A percentile compares a stretch with the other conserved stretches of the same genome.
phyloP scores from a whole-genome alignment of 352 stramenopile genomes.

The Pythium periplocum region DNA sequence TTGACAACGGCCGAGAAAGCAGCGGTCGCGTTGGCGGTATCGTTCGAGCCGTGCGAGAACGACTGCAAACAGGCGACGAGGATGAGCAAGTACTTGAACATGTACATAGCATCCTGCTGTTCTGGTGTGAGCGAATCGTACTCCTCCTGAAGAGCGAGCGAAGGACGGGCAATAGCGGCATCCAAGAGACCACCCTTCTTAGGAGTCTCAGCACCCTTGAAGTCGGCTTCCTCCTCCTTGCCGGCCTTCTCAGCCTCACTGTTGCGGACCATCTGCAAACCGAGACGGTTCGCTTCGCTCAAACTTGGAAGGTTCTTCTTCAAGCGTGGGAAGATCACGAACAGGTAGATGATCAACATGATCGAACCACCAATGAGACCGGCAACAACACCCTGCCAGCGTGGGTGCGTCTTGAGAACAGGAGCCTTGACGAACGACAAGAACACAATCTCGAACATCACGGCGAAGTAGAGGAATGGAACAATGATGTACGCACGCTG shows the following conservation, averaged over 20 bases:
- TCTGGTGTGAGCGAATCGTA: slow-evolving; percentile 22
- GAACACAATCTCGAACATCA: slow-evolving; percentile 37
- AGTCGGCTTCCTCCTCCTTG: too few relatives aligned
- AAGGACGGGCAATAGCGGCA: slow-evolving; percentile 9
- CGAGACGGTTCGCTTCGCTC: slow-evolving; percentile 10
- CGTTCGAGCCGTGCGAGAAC: slow-evolving; percentile 37
- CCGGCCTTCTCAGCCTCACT: too few relatives aligned
- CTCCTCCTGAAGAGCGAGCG: slow-evolving; percentile 16
- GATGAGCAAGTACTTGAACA: slow-evolving; percentile 64
- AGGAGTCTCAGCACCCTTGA: too few relatives aligned
- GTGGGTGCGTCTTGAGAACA: slow-evolving; percentile 2
- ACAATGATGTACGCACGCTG: slow-evolving; percentile 30
- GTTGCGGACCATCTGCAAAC: neutral
- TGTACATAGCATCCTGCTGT: slow-evolving; percentile 36
- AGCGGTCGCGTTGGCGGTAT: slow-evolving; percentile 77
- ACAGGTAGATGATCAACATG: slow-evolving; percentile 6
- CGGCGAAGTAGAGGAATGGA: slow-evolving; percentile 41
- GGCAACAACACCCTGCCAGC: neutral
- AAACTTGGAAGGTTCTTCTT: slow-evolving; percentile 16
- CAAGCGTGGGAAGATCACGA: slow-evolving; percentile 26
- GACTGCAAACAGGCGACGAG: slow-evolving; percentile 45
- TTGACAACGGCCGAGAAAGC: slow-evolving; percentile 20
- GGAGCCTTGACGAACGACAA: slow-evolving; percentile 42
- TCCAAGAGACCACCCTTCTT: too few relatives aligned
- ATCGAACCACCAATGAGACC: neutral